These are phyloP conservation scores for Penicillium sp. DNA, from an alignment of 2,329 filamentous ascomycete species.

Conservation along the genomic window DNA sequence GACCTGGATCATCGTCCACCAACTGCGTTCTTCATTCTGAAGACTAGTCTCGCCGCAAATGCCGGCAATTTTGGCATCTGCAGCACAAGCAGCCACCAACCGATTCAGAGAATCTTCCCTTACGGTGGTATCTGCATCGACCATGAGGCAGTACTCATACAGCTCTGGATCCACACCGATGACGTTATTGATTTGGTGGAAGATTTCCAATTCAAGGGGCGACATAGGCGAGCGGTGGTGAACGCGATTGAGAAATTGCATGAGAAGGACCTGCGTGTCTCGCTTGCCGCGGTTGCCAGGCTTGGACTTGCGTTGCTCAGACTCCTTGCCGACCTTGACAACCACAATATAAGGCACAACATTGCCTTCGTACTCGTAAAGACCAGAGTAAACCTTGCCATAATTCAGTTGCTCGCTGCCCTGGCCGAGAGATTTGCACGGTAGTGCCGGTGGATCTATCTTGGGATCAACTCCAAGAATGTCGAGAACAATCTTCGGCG, in stretches of 20 bases:
- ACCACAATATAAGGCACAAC: conserved; percentile 94
- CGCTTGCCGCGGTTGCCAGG: conserved; percentile 98
- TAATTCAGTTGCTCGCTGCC: conserved; percentile 95
- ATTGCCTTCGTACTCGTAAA: conserved; percentile 96
- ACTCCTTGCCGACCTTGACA: conserved; percentile 96
- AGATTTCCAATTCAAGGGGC: conserved; percentile 93
- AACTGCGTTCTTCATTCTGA: conserved; percentile 89
- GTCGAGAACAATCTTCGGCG: conserved; percentile 91
- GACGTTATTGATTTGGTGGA: conserved; percentile 98
- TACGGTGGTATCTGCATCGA: conserved; percentile 95
- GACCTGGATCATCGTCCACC: conserved; percentile 99
- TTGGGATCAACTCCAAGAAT: conserved; percentile 97
- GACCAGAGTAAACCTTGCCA: conserved; percentile 94
- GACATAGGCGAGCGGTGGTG: conserved; percentile 93
- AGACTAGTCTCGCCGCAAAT: conserved; percentile 96
- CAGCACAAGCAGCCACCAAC: conserved; percentile 84
- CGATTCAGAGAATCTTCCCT: conserved; percentile 88
- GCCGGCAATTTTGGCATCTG: conserved; percentile 92
- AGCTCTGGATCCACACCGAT: conserved; percentile 96
- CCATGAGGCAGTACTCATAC: conserved; percentile 96
- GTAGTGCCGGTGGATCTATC: conserved; percentile 86
- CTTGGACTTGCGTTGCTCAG: conserved; percentile 84
- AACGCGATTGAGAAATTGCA: conserved; percentile 97
- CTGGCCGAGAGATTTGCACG: conserved; percentile 87
- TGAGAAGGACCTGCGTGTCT: conserved; percentile 91